Conservation (phyloP, 2,329 filamentous ascomycete genomes). For the Arthroderma sp. region DNA sequence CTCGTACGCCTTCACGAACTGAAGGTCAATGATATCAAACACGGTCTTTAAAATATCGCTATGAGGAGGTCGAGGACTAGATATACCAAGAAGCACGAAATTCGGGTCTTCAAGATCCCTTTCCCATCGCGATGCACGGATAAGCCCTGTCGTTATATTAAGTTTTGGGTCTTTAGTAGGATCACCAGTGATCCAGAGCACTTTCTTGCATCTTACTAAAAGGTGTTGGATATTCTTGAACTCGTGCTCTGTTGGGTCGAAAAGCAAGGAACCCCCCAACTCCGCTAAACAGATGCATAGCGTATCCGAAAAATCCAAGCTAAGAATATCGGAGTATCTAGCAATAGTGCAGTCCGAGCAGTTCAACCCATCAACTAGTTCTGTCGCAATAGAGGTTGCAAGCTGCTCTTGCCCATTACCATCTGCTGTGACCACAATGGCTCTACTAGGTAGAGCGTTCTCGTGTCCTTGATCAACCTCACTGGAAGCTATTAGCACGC, state of each 20-base stretch:
- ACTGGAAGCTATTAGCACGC: conserved; percentile 10
- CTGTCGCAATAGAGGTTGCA: background rate
- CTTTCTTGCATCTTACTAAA: conserved; percentile 14
- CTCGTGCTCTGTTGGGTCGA: conserved; percentile 13
- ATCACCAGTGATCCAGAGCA: conserved; percentile 26
- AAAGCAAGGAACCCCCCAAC: conserved; percentile 10
- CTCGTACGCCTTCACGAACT: conserved; percentile 9
- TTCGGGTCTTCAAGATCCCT: conserved; percentile 19
- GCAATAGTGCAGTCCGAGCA: conserved; percentile 9
- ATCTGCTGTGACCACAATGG: background rate
- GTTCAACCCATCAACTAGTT: conserved; percentile 4
- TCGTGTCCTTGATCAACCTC: background rate
- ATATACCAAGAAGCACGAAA: conserved; percentile 15
- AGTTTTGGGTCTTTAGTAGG: conserved; percentile 17
- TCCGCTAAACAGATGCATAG: conserved; percentile 15
- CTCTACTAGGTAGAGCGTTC: background rate
- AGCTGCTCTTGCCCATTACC: conserved; percentile 1
- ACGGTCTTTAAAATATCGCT: conserved; percentile 6
- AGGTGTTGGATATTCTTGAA: conserved; percentile 17
- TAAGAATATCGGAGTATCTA: conserved; percentile 11
- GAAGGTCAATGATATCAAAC: conserved; percentile 10
- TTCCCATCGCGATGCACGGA: conserved; percentile 23
- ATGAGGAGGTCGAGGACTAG: conserved; percentile 6
- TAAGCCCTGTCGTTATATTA: conserved; percentile 20
- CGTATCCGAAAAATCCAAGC: conserved; percentile 10